These are phyloP conservation scores for Chamaecyparis obtusa DNA, from an alignment of 75 land plant species.

Conservation along the genomic window DNA sequence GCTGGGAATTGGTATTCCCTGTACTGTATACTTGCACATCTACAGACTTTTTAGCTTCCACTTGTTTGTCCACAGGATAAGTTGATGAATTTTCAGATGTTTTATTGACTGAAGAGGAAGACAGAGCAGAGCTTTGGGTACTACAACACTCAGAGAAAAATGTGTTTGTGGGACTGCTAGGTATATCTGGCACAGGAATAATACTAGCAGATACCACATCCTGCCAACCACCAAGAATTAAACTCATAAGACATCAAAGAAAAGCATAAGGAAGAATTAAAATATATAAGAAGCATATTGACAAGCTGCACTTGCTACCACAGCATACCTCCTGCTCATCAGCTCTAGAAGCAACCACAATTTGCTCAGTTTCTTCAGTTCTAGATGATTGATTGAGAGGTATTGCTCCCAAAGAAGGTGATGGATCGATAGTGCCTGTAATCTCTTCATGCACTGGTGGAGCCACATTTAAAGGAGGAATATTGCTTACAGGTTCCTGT, in stretches of 20 bases:
- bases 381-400: neutral
- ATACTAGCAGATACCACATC: neutral
- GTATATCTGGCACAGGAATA: neutral
- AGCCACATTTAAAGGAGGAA: neutral
- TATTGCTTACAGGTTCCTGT: neutral
- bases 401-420: neutral
- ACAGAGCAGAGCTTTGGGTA: neutral
- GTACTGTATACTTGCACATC: neutral
- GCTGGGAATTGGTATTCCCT: neutral
- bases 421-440: neutral
- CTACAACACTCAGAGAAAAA: neutral
- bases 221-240: neutral
- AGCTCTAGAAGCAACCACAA: neutral
- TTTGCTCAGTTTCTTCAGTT: conserved; percentile 9
- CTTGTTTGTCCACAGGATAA: neutral
- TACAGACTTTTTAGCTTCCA: neutral
- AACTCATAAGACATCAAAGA: neutral
- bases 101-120: neutral
- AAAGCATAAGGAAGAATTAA: neutral
- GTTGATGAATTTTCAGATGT: neutral
- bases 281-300: neutral
- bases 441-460: neutral
- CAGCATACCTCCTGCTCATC: conserved; percentile 6
- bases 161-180: neutral
- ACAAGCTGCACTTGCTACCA: neutral